These are phyloP conservation scores for Ehretia macrophylla DNA, from an alignment of 257 asterid species.

Conservation along the genomic window DNA sequence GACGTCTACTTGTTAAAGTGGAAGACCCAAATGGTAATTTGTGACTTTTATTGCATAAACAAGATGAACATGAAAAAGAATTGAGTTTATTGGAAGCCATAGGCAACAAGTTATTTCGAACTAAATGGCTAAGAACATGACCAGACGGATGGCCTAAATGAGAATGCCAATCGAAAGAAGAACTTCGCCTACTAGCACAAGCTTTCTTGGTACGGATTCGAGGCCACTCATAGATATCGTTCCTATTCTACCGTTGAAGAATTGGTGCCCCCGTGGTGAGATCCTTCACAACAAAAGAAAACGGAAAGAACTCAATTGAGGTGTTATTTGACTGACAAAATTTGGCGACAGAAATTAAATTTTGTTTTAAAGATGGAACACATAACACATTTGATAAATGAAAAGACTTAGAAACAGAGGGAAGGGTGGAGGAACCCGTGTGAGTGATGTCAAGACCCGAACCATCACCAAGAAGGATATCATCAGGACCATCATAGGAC, in stretches of 20 bases:
- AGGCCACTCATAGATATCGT: not conserved
- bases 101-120: too few relatives aligned
- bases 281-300: not conserved
- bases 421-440: not conserved
- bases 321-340: not conserved
- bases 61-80: too few relatives aligned
- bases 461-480: not conserved
- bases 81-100: too few relatives aligned
- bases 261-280: not conserved
- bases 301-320: not conserved
- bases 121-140: too few relatives aligned
- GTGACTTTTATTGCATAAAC: too few relatives aligned
- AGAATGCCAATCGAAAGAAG: too few relatives aligned
- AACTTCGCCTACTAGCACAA: too few relatives aligned
- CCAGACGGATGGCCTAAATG: too few relatives aligned
- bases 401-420: not conserved
- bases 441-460: too few relatives aligned
- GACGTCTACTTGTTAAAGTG: too few relatives aligned
- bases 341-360: not conserved
- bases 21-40: too few relatives aligned
- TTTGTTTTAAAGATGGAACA: not conserved
- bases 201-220: too few relatives aligned
- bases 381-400: not conserved
- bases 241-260: not conserved
- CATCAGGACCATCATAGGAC: conserved; percentile 12